Conservation (phyloP, 2,329 filamentous ascomycete genomes). For the Pseudocercospora macadamiae region DNA sequence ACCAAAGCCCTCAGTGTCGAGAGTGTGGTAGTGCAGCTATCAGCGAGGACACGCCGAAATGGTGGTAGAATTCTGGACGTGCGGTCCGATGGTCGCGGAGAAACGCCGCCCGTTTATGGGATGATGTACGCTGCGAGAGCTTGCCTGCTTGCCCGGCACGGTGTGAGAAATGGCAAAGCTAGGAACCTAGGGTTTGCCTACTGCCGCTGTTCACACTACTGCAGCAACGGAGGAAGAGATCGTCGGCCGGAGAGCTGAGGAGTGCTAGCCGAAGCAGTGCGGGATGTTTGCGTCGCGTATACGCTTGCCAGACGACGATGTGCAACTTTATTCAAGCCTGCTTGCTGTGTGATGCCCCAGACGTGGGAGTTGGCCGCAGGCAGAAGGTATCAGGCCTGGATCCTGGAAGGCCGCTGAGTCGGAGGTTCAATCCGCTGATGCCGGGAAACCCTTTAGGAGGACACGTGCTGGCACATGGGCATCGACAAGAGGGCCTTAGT, state of each 20-base stretch:
- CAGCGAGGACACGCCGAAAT: conserved; percentile 24
- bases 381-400: conserved; percentile 13
- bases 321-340: conserved; percentile 17
- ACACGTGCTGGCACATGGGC: conserved; percentile 10
- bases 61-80: conserved; percentile 24
- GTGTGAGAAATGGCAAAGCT: conserved; percentile 6
- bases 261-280: conserved; percentile 12
- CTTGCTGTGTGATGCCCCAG: neutral
- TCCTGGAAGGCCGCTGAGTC: conserved; percentile 7
- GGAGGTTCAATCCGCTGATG: neutral
- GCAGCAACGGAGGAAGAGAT: conserved; percentile 16
- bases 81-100: conserved; percentile 26
- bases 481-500: conserved; percentile 1
- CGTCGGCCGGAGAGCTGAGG: conserved; percentile 12
- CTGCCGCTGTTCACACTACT: conserved; percentile 4
- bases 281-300: conserved; percentile 12
- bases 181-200: conserved; percentile 3
- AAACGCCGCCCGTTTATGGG: conserved; percentile 18
- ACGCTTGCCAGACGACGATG: conserved; percentile 15
- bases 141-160: conserved; percentile 10
- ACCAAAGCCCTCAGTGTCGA: neutral
- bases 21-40: neutral
- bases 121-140: conserved; percentile 8
- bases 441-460: conserved; percentile 4
- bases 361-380: conserved; percentile 7